Evolutionary conservation across 441 rosid genomes (phyloP), one percentile per base, ranked within the genome.

Genomic region (Gossypium schwendimanii): DNA sequence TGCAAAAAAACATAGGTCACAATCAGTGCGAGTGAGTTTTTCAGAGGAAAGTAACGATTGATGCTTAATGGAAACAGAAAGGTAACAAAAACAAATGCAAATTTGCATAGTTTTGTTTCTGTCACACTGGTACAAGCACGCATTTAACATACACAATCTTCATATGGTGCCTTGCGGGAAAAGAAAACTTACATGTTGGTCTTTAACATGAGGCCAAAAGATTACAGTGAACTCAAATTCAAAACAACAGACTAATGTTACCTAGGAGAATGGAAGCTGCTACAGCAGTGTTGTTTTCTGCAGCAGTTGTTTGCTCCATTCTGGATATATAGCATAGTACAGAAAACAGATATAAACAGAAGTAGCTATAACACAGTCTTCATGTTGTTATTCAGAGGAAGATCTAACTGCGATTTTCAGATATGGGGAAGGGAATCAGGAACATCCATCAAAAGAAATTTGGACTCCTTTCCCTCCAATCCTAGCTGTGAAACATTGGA

Each of bases 391-490:
- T 67, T 67, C 10, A 5, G 1, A 68, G 18, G 60, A 53, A 58
- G 60, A 68, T 71, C 24, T 67, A 10, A 26, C 2, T 15, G 8
- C 3, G 10, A 65, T 53, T 44, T 53, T 44, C 14, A 4, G 21
- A 50, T 44, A 49, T 67, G 10, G 15, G 15, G 15, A 21, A 52
- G 15, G 10, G 21, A 60, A 53, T 87, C 79, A 83, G 10, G 87
- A 77, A 8, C 76, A 76, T 57, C 44, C 63, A 2, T 72, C 72
- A 78, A 84, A 81, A 77, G 81, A 80, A 76, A 92, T 69, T 54
- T 90, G 88, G 62, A 81, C 94, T 20, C 98, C 98, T 0, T 73
- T 77, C 12, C 97, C 98, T 11, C 97, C 98, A 15, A 90, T 88
- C 20, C 82, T 86, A 0, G 88, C 93, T 62, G 80, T 83, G 78